Percentiles rank a stretch among this genome's conserved stretches.
phyloP scores from a whole-genome alignment of 2,329 filamentous ascomycete genomes.

The Aureobasidium mangrovei region DNA sequence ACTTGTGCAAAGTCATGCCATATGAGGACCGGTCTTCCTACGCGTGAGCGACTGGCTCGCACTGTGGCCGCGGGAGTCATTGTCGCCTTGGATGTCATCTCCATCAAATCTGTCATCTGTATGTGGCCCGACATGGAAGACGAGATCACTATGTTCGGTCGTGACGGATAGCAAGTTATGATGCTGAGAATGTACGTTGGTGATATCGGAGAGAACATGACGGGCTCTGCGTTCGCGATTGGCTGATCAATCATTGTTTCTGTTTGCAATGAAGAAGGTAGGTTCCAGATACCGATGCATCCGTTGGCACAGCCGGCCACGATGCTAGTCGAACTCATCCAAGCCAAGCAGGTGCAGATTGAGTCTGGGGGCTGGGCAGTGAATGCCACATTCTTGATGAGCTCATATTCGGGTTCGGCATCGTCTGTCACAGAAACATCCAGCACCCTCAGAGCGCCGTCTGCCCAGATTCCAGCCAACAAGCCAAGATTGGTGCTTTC shows the following conservation, averaged over 20 bases:
- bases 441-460: slow-evolving; percentile 48
- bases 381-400: slow-evolving; percentile 41
- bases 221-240: slow-evolving; percentile 25
- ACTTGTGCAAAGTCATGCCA: slow-evolving; percentile 50
- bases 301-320: slow-evolving; percentile 50
- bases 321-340: slow-evolving; percentile 48
- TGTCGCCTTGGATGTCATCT: slow-evolving; percentile 35
- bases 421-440: slow-evolving; percentile 33
- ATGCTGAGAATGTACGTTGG: slow-evolving; percentile 41
- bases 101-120: slow-evolving; percentile 46
- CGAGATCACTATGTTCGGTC: slow-evolving; percentile 44
- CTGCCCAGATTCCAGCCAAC: slow-evolving; percentile 49
- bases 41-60: slow-evolving; percentile 40
- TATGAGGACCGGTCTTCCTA: slow-evolving; percentile 39
- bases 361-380: slow-evolving; percentile 42
- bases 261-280: slow-evolving; percentile 30
- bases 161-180: slow-evolving; percentile 44
- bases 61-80: slow-evolving; percentile 38
- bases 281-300: slow-evolving; percentile 45
- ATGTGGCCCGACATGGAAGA: slow-evolving; percentile 48
- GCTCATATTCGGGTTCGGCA: slow-evolving; percentile 26
- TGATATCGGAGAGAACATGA: slow-evolving; percentile 36
- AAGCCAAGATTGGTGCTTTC: slow-evolving; percentile 38
- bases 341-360: slow-evolving; percentile 48
- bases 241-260: slow-evolving; percentile 27